Evolutionary conservation across 352 stramenopile species (phyloP), one percentile per base, ranked within the genome.

Genomic region (Pythium plurisporium): DNA sequence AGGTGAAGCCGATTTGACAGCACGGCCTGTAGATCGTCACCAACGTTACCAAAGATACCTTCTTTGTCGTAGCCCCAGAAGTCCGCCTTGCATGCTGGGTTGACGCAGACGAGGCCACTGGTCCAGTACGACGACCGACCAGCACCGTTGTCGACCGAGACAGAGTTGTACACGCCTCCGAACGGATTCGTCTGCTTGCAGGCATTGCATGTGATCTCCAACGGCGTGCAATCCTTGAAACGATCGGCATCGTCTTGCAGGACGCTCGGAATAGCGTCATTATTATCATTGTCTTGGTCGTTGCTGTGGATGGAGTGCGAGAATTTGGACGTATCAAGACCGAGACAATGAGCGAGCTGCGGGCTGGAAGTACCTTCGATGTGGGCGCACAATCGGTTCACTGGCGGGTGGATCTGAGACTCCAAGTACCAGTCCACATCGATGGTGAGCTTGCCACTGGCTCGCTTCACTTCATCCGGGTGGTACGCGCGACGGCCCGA

Each of bases 391-490:
- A 99, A 74, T 70, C 98, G 97, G 60, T 96, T 95, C 26, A 99
- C 95, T 4, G 97, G 96, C 11, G 97, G 98, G 27, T 99, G 86
- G 64, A 99, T 98, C 78, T 95, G 85, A 31, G 82, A 83, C 57
- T 95, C 85, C 15, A 99, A 73, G 67, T 99, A 99, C 94, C 94
- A 98, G 64, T 98, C 93, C 6, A 98, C 74, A 60, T 99, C 95
- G 34, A 97, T 82, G 14, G 86, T 86, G 14, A 98, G 86, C 60
- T 89, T 81, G 48, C 81, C 87, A 34, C 71, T 75, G 22, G 87
- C 70, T 19, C 77, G 73, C 53, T 71, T 74, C 43, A 96, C 83
- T 40, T 96, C 87, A 30, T 96, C 87, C 1, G 92, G 82, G 64
- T 96, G 88, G 60, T 93, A 95, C 17, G 91, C 82, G 22, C 86